A percentile compares a stretch with the other conserved stretches of the same genome.
Evolutionary conservation across 495 filamentous ascomycete species (phyloP).

Genomic region (Cladorrhinum samala): DNA sequence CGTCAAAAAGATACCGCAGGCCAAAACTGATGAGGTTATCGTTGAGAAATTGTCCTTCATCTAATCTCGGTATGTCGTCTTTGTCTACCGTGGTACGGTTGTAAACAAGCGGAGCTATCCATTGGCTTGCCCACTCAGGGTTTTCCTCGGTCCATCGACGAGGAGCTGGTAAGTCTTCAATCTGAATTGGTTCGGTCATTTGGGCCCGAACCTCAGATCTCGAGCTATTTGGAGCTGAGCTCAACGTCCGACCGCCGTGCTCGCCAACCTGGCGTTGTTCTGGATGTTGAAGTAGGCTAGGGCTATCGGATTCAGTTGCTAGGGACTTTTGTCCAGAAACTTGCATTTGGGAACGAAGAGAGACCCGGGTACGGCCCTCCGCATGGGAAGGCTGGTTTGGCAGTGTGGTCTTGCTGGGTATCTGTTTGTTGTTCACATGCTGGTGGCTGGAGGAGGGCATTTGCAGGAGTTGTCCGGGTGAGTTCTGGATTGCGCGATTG

Average conservation of each 20-base stretch:
- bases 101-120: constrained; percentile 61
- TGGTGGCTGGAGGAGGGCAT: not conserved
- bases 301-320: no score
- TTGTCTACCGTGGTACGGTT: constrained; percentile 67
- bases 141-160: constrained; percentile 39
- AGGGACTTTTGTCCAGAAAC: constrained; percentile 5
- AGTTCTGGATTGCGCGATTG: not conserved
- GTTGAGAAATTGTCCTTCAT: constrained; percentile 83
- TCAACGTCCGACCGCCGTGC: not conserved
- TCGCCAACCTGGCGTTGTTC: no score
- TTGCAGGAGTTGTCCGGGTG: not conserved
- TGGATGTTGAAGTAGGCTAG: no score
- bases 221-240: not conserved
- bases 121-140: constrained; percentile 35
- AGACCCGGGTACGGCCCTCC: not conserved
- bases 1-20: constrained; percentile 65
- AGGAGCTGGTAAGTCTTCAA: not conserved
- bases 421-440: not conserved
- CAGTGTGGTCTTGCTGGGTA: not conserved
- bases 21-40: constrained; percentile 90
- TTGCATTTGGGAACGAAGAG: constrained; percentile 9
- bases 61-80: constrained; percentile 70
- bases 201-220: not conserved
- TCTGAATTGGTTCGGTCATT: not conserved
- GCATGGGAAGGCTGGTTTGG: not conserved